These are phyloP conservation scores for Rhodotorula kratochvilovae DNA, from an alignment of 768 basidiomycete genomes.

Conservation along the genomic window DNA sequence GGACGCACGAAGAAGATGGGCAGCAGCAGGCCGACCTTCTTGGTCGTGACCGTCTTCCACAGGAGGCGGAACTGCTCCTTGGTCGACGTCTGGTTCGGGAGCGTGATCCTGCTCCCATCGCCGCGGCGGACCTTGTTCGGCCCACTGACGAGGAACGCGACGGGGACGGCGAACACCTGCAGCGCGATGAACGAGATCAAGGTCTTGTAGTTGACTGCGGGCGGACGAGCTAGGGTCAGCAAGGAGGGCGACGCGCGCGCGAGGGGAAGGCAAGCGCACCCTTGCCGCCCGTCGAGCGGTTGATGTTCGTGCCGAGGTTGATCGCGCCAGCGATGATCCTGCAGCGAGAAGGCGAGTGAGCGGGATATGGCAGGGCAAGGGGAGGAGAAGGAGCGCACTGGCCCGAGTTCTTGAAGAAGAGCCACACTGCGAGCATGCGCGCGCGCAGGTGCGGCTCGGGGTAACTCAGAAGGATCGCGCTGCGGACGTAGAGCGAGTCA, in stretches of 20 bases:
- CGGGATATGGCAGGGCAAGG: not conserved
- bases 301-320: conserved; percentile 9
- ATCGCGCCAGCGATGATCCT: conserved; percentile 3
- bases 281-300: conserved; percentile 15
- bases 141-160: conserved; percentile 2
- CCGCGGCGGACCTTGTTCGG: conserved; percentile 8
- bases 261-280: not conserved
- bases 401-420: conserved; percentile 18
- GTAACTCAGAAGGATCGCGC: conserved; percentile 4
- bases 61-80: conserved; percentile 4
- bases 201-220: conserved; percentile 14
- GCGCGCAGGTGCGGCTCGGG: conserved; percentile 4
- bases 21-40: not conserved
- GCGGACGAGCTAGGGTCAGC: not conserved
- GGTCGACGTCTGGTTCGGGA: not conserved
- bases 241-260: not conserved
- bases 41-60: not conserved
- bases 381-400: not conserved
- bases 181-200: conserved; percentile 13
- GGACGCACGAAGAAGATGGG: conserved; percentile 10
- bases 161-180: conserved; percentile 3
- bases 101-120: not conserved
- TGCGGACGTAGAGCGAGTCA: not conserved
- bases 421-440: conserved; percentile 10
- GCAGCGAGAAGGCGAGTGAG: not conserved